phyloP scores from a whole-genome alignment of 805 yeast species.

The Torulaspora maleeae region DNA sequence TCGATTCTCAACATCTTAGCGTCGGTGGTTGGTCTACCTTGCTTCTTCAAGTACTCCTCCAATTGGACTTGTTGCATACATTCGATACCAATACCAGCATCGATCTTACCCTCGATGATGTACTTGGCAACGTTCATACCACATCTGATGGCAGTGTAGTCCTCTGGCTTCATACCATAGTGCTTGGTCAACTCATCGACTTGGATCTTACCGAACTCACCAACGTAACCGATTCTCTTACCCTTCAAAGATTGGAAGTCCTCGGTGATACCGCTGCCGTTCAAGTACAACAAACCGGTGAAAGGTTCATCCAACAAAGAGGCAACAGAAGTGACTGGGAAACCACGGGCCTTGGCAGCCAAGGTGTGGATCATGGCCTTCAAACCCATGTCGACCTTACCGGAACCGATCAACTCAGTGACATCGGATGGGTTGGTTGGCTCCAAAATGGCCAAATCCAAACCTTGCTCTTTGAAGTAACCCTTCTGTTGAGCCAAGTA shows the following conservation, averaged over 20 bases:
- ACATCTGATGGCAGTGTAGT: slow-evolving; percentile 54
- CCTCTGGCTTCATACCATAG: slow-evolving; percentile 52
- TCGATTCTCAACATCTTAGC: slow-evolving; percentile 56
- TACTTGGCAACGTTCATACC: slow-evolving; percentile 57
- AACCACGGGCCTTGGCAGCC: slow-evolving; percentile 57
- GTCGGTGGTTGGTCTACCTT: slow-evolving; percentile 43
- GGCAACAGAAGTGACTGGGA: slow-evolving; percentile 52
- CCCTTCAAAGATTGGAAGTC: slow-evolving; percentile 51
- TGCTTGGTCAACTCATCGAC: slow-evolving; percentile 52
- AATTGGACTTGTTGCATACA: slow-evolving; percentile 56
- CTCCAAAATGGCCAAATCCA: slow-evolving; percentile 49
- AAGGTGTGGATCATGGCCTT: slow-evolving; percentile 58
- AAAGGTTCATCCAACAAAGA: slow-evolving; percentile 54
- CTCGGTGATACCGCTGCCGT: slow-evolving; percentile 47
- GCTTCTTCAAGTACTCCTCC: slow-evolving; percentile 44
- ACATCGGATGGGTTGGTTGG: slow-evolving; percentile 57
- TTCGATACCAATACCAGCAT: slow-evolving; percentile 57
- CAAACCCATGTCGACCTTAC: slow-evolving; percentile 54
- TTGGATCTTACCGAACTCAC: slow-evolving; percentile 57
- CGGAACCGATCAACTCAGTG: slow-evolving; percentile 52
- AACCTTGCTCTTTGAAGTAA: slow-evolving; percentile 46
- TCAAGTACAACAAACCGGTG: slow-evolving; percentile 50
- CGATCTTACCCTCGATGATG: slow-evolving; percentile 51
- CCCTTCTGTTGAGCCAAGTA: slow-evolving; percentile 48
- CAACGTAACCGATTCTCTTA: slow-evolving; percentile 52